Evolutionary conservation across 2,329 filamentous ascomycete genomes (phyloP).

Genomic region (Ophiostoma populinum): DNA sequence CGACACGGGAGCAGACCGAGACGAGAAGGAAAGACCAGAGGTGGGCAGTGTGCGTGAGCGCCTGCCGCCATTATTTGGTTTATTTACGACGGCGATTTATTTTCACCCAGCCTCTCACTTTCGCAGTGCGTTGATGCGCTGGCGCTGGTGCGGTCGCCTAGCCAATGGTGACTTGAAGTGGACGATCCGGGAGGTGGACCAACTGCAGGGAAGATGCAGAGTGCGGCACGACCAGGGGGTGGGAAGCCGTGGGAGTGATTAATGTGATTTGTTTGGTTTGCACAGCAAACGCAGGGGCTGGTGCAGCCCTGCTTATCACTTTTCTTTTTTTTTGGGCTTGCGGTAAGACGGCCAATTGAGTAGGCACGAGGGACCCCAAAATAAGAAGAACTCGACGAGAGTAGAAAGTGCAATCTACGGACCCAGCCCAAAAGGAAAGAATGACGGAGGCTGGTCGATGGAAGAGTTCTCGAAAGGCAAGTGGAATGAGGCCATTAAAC

Average conservation of each 20-base stretch:
- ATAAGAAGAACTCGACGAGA: not conserved
- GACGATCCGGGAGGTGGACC: slow-evolving; percentile 9
- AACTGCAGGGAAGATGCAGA: slow-evolving; percentile 11
- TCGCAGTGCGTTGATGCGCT: slow-evolving; percentile 13
- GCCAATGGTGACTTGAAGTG: slow-evolving; percentile 12
- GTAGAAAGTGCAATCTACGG: too few species aligned
- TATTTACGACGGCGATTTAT: not conserved
- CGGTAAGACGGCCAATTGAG: too few species aligned
- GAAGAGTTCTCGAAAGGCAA: not conserved
- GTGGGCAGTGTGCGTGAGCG: not conserved
- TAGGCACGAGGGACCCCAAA: too few species aligned
- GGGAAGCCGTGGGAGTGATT: slow-evolving; percentile 3
- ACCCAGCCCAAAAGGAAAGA: not conserved
- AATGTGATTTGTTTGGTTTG: slow-evolving; percentile 2
- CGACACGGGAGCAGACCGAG: slow-evolving; percentile 1
- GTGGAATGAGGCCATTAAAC: not conserved
- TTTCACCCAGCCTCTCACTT: slow-evolving; percentile 4
- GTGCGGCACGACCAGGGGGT: slow-evolving; percentile 7
- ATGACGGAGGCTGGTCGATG: not conserved
- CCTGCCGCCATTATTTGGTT: not conserved
- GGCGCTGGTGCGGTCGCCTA: slow-evolving; percentile 12
- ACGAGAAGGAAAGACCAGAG: not conserved
- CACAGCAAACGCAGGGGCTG: too few species aligned
- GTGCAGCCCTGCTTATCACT: too few species aligned
- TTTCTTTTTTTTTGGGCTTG: not conserved